Percentiles rank a stretch among this genome's conserved stretches.
These are phyloP conservation scores for Candida vaughaniae DNA, from an alignment of 805 yeast species.

Conservation along the genomic window DNA sequence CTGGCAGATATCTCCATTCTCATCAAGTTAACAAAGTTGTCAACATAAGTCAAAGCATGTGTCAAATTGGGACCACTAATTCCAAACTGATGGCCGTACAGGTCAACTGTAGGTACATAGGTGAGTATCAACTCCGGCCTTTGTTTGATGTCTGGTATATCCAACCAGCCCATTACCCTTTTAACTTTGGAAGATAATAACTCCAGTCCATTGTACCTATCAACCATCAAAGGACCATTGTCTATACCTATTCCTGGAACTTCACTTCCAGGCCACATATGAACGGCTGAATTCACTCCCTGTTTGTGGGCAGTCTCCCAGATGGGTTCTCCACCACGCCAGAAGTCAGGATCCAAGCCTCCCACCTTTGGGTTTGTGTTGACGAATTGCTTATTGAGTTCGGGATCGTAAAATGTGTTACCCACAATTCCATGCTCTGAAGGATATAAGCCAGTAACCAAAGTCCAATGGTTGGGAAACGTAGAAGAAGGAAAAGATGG, in stretches of 20 bases:
- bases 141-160: slow-evolving; percentile 40
- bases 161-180: slow-evolving; percentile 68
- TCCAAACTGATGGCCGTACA: slow-evolving; percentile 74
- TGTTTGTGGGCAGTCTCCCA: slow-evolving; percentile 76
- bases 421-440: slow-evolving; percentile 85
- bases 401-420: slow-evolving; percentile 72
- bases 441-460: slow-evolving; percentile 84
- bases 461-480: slow-evolving; percentile 89
- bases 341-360: slow-evolving; percentile 55
- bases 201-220: slow-evolving; percentile 65
- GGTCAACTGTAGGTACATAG: slow-evolving; percentile 80
- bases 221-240: slow-evolving; percentile 50
- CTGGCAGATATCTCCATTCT: slow-evolving; percentile 49
- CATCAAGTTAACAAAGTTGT: slow-evolving; percentile 55
- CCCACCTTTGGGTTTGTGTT: slow-evolving; percentile 58
- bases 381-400: slow-evolving; percentile 52
- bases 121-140: slow-evolving; percentile 78
- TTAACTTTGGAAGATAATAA: slow-evolving; percentile 53
- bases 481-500: slow-evolving; percentile 90
- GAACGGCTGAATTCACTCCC: slow-evolving; percentile 69
- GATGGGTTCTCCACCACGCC: slow-evolving; percentile 85
- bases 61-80: slow-evolving; percentile 58
- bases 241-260: slow-evolving; percentile 49
- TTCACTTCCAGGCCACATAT: slow-evolving; percentile 97
- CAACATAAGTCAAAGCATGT: slow-evolving; percentile 61